Evolutionary conservation across 768 basidiomycete species (phyloP).

Genomic region (Trametes cingulata): DNA sequence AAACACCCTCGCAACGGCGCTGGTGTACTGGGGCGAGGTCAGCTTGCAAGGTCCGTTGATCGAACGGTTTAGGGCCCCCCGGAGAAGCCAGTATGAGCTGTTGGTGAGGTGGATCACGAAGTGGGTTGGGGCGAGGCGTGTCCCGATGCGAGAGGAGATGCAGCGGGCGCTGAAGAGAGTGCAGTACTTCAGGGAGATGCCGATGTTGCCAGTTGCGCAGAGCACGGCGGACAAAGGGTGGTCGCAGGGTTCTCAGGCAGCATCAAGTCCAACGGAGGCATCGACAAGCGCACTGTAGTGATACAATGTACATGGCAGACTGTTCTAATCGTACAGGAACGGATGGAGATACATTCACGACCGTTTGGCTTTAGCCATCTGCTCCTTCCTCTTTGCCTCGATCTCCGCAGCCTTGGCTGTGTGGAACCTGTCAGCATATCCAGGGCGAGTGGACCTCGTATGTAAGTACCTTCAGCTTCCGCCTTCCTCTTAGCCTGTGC

Average conservation of each 20-base stretch:
- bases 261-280: neutral
- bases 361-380: slow-evolving; percentile 22
- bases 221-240: neutral
- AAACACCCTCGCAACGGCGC: slow-evolving; percentile 56
- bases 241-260: neutral
- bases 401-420: slow-evolving; percentile 66
- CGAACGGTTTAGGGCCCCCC: slow-evolving; percentile 39
- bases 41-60: slow-evolving; percentile 60
- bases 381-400: slow-evolving; percentile 55
- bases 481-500: slow-evolving; percentile 88
- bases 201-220: neutral
- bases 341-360: neutral
- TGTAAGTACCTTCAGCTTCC: slow-evolving; percentile 72
- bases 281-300: slow-evolving; percentile 11
- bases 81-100: slow-evolving; percentile 38
- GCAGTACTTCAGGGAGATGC: slow-evolving; percentile 11
- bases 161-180: slow-evolving; percentile 17
- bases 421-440: neutral
- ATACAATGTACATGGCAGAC: slow-evolving; percentile 6
- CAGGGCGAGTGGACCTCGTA: neutral
- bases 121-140: slow-evolving; percentile 53
- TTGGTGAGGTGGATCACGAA: slow-evolving; percentile 54
- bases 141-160: slow-evolving; percentile 47
- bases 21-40: slow-evolving; percentile 76
- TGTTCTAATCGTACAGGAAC: slow-evolving; percentile 7